Evolutionary conservation across 129 eudicot genomes (phyloP), one percentile per base, ranked within the genome.

Genomic region (Mikania micrantha): DNA sequence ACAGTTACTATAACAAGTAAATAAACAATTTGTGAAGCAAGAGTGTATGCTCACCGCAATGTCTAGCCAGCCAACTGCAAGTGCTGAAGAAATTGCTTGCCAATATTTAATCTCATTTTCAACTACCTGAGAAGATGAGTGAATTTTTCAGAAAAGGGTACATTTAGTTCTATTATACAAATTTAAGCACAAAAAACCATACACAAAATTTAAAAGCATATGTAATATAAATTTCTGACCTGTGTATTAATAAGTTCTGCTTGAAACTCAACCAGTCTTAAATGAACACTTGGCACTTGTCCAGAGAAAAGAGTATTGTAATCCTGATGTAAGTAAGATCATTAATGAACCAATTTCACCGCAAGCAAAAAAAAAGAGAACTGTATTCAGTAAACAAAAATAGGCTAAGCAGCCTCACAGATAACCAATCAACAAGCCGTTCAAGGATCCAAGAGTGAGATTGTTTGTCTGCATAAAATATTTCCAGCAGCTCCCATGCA

Each of bases 1-100:
- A 65, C 21, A 11, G 12, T 49, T 41, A 60, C 20, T 5, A 31
- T 50, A 24, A 25, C 31, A 67, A 45, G 24, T 61, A 15, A 49
- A 41, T 11, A 52, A 60, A 21, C 50, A 20, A 10, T 27, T 16
- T 4, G 56, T 25, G 28, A n/a, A 17, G 66, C 20, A 45, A 45
- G 24, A n/a, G 5, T 16, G 17, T 29, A 45, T 22, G 50, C 92
- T 78, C 73, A 93, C 99, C 84, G 74, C 97, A 81, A 81, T 66
- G 40, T 89, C 99, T 53, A 94, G 83, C 99, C 99, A 94, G 58
- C 99, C 99, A 78, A 94, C 82, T 29, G 97, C 90, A 65, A 94
- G 82, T 20, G 99, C 97, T 21, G 97, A 90, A 13, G 88, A 85
- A 74, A 94, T 74, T 69, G 87, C 85, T 75, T 94, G 87, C 99